Evolutionary conservation across 208 protist species (phyloP).

Genomic region (Crithidia fasciculata): DNA sequence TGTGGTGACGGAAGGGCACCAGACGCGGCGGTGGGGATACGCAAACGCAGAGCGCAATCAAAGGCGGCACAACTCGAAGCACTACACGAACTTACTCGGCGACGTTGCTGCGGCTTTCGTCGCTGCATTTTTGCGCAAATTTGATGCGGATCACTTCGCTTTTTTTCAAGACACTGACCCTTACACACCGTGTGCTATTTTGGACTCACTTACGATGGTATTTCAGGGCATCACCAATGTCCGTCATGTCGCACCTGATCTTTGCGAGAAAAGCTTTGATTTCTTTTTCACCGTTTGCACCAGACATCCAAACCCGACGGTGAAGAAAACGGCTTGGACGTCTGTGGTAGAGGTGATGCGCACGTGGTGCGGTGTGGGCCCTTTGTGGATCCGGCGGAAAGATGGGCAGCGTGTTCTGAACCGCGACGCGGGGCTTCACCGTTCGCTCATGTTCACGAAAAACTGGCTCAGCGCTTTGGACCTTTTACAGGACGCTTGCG

Average conservation of each 20-base stretch:
- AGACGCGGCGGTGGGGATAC: conserved; percentile 72
- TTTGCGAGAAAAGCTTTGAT: conserved; percentile 37
- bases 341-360: conserved; percentile 42
- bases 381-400: conserved; percentile 27
- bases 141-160: conserved; percentile 58
- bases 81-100: conserved; percentile 49
- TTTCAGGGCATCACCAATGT: conserved; percentile 48
- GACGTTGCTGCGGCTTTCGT: conserved; percentile 58
- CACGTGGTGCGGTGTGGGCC: conserved; percentile 36
- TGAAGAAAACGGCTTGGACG: conserved; percentile 39
- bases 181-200: conserved; percentile 56
- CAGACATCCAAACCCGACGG: conserved; percentile 33
- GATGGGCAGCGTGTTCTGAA: conserved; percentile 28
- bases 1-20: conserved; percentile 55
- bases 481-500: conserved; percentile 32
- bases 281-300: conserved; percentile 40
- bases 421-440: conserved; percentile 6
- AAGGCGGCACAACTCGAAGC: conserved; percentile 6
- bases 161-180: conserved; percentile 76
- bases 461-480: conserved; percentile 49
- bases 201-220: conserved; percentile 41
- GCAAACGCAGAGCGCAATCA: conserved; percentile 38
- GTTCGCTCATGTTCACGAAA: conserved; percentile 48
- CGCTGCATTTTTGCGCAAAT: conserved; percentile 48
- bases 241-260: conserved; percentile 27